These are phyloP conservation scores for Hylodesmum podocarpum DNA, from an alignment of 306 rosid genomes.

Conservation along the genomic window DNA sequence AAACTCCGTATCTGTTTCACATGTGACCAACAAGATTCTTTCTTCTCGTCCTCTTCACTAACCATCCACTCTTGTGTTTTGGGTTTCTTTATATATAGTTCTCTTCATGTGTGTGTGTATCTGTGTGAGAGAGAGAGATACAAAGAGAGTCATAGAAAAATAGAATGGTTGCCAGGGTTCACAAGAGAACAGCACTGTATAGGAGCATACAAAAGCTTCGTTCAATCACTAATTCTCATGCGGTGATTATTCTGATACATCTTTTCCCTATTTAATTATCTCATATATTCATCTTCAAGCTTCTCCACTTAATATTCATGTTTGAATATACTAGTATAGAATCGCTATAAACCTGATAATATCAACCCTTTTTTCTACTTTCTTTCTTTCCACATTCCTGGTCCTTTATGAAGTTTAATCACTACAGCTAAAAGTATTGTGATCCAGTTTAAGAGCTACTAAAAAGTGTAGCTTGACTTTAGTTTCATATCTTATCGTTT, in stretches of 20 bases:
- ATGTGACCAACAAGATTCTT: slow-evolving; percentile 39
- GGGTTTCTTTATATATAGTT: slow-evolving; percentile 1
- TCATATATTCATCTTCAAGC: neutral
- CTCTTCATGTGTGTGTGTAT: neutral
- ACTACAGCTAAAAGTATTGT: too few species aligned
- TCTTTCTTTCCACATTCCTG: too few species aligned
- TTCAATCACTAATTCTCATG: slow-evolving; percentile 47
- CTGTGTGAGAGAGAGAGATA: neutral
- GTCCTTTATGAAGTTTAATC: too few species aligned
- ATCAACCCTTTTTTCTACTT: neutral
- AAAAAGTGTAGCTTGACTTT: too few species aligned
- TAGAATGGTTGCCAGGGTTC: slow-evolving; percentile 52
- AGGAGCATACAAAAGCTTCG: slow-evolving; percentile 49
- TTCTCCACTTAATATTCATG: neutral
- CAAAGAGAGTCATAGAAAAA: neutral
- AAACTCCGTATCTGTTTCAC: slow-evolving; percentile 40
- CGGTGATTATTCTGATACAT: slow-evolving; percentile 35
- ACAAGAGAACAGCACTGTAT: slow-evolving; percentile 31
- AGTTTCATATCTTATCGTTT: too few species aligned
- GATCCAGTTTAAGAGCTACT: too few species aligned
- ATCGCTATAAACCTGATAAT: neutral
- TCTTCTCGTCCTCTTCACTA: slow-evolving; percentile 30
- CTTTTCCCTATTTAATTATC: neutral
- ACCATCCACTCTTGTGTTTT: neutral
- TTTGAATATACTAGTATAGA: neutral